Conservation (phyloP, 345 rosid genomes). For the Abelmoschus esculentus region DNA sequence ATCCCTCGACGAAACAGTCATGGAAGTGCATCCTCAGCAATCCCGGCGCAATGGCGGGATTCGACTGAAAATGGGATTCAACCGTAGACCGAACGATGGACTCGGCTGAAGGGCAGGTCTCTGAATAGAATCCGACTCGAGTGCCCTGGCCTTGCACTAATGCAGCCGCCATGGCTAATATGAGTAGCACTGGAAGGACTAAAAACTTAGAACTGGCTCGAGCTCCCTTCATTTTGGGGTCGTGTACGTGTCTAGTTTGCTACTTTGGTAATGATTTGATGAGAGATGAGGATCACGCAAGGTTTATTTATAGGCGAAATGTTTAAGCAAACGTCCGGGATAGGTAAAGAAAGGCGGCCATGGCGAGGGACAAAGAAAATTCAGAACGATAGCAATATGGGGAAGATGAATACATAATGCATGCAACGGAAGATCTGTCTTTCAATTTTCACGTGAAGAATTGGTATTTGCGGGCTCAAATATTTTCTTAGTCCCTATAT, state of each 20-base stretch:
- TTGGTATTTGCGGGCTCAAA: too few relatives aligned
- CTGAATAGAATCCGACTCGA: slow-evolving; percentile 28
- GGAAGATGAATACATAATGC: too few relatives aligned
- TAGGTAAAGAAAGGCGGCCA: not conserved
- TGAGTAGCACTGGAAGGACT: not conserved
- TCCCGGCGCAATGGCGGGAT: slow-evolving; percentile 37
- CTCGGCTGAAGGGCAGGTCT: slow-evolving; percentile 39
- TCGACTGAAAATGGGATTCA: slow-evolving; percentile 13
- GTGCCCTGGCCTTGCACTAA: slow-evolving; percentile 20
- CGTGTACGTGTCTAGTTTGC: not conserved
- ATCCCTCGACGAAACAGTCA: slow-evolving; percentile 47
- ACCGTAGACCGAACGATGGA: slow-evolving; percentile 34
- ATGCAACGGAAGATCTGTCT: too few relatives aligned
- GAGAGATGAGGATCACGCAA: not conserved
- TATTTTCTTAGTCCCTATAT: too few relatives aligned
- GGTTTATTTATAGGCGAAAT: not conserved
- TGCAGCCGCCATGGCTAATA: slow-evolving; percentile 10
- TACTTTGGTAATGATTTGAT: not conserved
- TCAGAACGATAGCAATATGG: too few relatives aligned
- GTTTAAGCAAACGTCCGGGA: not conserved
- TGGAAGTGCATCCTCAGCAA: slow-evolving; percentile 51
- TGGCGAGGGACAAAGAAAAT: not conserved
- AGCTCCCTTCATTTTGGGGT: not conserved
- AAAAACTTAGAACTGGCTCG: not conserved
- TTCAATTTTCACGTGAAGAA: too few relatives aligned